A percentile compares a stretch with the other conserved stretches of the same genome.
Evolutionary conservation across 129 eudicot genomes (phyloP).

Genomic region (Rutidosis leptorrhynchoides): DNA sequence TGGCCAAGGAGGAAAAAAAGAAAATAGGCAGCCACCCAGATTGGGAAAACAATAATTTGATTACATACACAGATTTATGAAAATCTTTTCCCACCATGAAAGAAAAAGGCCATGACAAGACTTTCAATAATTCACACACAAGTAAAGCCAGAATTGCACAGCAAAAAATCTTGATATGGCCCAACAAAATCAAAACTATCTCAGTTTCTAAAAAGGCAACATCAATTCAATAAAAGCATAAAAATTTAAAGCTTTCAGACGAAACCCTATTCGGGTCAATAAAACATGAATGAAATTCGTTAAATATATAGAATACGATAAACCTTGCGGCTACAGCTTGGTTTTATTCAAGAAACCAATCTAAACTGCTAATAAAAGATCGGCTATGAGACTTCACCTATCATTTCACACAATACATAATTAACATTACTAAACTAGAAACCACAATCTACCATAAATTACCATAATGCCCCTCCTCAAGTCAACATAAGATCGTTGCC

Average conservation of each 20-base stretch:
- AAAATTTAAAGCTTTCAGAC: background rate
- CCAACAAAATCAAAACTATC: constrained; percentile 27
- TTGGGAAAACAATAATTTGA: constrained; percentile 16
- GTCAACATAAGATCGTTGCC: constrained; percentile 68
- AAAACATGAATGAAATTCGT: background rate
- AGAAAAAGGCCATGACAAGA: constrained; percentile 34
- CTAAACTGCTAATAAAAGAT: constrained; percentile 19
- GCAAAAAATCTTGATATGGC: constrained; percentile 23
- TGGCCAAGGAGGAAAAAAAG: background rate
- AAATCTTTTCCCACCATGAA: constrained; percentile 31
- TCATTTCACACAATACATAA: constrained; percentile 18
- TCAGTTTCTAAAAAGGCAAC: background rate
- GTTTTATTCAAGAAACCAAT: constrained; percentile 31
- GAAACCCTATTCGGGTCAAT: background rate
- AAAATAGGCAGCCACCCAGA: constrained; percentile 10
- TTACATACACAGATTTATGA: constrained; percentile 15
- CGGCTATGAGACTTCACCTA: constrained; percentile 8
- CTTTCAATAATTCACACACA: constrained; percentile 24
- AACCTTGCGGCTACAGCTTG: constrained; percentile 17
- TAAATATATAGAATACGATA: constrained; percentile 15
- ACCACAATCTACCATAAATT: constrained; percentile 22
- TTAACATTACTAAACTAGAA: constrained; percentile 26
- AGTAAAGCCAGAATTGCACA: constrained; percentile 20
- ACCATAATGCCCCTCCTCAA: constrained; percentile 13
- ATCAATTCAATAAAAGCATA: constrained; percentile 15